Conservation (phyloP, 1,284 basidiomycete species). For the Apiotrichum laibachii region DNA sequence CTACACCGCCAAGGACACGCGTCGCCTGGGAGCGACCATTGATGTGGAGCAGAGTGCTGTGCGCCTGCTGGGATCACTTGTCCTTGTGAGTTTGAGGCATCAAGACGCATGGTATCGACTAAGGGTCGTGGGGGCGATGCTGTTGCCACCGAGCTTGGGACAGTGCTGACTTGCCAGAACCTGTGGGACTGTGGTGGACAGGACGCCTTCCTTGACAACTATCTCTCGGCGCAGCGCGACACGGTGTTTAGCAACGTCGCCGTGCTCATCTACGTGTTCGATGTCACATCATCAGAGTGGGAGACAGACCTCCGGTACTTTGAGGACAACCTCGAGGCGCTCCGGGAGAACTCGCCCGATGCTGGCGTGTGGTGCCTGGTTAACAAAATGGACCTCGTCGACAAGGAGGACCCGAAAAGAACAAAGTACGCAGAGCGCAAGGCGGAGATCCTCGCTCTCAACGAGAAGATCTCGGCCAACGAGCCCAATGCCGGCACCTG, state of each 20-base stretch:
- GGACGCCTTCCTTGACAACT: constrained; percentile 95
- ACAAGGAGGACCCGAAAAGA: constrained; percentile 59
- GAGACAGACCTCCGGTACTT: constrained; percentile 77
- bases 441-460: constrained; percentile 65
- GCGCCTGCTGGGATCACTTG: constrained; percentile 73
- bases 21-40: constrained; percentile 89
- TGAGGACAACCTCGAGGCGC: constrained; percentile 74
- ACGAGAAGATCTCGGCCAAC: constrained; percentile 52
- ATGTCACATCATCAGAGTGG: constrained; percentile 70
- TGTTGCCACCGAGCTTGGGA: too few relatives aligned
- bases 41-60: constrained; percentile 98
- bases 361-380: constrained; percentile 86
- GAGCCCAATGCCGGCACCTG: constrained; percentile 31
- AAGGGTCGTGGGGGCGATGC: background rate
- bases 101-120: too few relatives aligned
- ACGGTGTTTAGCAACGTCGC: constrained; percentile 95
- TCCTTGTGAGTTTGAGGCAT: constrained; percentile 31
- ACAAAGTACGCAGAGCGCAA: constrained; percentile 66
- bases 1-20: constrained; percentile 83
- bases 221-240: constrained; percentile 81
- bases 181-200: constrained; percentile 99
- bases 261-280: constrained; percentile 97
- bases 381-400: constrained; percentile 87
- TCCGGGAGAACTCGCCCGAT: constrained; percentile 62
- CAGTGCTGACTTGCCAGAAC: constrained; percentile 54